phyloP scores from a whole-genome alignment of 1,139 yeast species.

The Zygoascus sp. region DNA sequence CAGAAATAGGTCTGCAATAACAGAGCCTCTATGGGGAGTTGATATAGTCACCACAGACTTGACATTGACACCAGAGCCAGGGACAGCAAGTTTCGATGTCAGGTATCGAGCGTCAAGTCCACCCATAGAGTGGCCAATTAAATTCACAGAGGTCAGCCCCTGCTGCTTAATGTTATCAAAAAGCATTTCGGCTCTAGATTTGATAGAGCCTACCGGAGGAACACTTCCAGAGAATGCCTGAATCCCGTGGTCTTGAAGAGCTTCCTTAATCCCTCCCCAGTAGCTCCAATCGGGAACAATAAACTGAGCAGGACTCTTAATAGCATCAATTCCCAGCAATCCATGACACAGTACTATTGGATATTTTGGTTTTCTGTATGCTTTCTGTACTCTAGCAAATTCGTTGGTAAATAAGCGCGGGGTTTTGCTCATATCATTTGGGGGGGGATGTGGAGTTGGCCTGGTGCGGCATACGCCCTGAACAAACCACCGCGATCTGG shows the following conservation, averaged over 20 bases:
- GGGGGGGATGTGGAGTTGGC: neutral
- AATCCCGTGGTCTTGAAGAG: slow-evolving; percentile 57
- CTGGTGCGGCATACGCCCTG: neutral
- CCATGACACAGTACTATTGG: slow-evolving; percentile 86
- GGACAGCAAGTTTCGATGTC: slow-evolving; percentile 49
- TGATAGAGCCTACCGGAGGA: slow-evolving; percentile 76
- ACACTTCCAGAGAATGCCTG: slow-evolving; percentile 70
- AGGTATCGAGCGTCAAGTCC: slow-evolving; percentile 80
- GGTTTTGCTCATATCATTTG: neutral
- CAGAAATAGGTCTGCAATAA: slow-evolving; percentile 56
- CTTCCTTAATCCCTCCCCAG: slow-evolving; percentile 74
- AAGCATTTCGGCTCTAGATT: slow-evolving; percentile 59
- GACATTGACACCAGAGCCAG: slow-evolving; percentile 23
- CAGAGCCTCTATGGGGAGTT: slow-evolving; percentile 86
- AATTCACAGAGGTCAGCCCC: slow-evolving; percentile 41
- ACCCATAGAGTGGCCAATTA: slow-evolving; percentile 94
- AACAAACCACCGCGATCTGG: too few relatives aligned
- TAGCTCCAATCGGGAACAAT: slow-evolving; percentile 49
- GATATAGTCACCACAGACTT: slow-evolving; percentile 74
- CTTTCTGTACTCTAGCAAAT: slow-evolving; percentile 6
- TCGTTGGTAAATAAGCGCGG: slow-evolving; percentile 12
- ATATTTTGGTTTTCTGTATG: slow-evolving; percentile 29
- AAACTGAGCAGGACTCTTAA: slow-evolving; percentile 47
- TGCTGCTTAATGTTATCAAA: slow-evolving; percentile 46
- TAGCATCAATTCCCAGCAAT: slow-evolving; percentile 65